Conservation (phyloP, 208 protist species). For the Wallacemonas collosoma region DNA sequence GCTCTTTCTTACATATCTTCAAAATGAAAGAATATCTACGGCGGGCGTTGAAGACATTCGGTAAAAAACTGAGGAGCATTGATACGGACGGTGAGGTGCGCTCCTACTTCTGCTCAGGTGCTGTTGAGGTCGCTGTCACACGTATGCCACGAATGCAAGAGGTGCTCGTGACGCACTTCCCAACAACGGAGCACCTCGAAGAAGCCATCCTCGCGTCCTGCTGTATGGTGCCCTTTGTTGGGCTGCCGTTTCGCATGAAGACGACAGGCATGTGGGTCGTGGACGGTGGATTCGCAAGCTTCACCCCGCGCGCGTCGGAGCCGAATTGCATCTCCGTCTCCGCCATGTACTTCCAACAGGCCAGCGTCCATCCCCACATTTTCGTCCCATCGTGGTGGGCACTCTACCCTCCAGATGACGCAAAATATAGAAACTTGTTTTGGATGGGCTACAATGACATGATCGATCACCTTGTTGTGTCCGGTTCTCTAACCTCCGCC, state of each 20-base stretch:
- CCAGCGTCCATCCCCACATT: slow-evolving; percentile 59
- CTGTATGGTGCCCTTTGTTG: slow-evolving; percentile 71
- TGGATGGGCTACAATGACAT: slow-evolving; percentile 83
- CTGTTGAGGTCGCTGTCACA: slow-evolving; percentile 71
- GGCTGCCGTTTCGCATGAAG: slow-evolving; percentile 66
- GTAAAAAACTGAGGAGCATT: slow-evolving; percentile 34
- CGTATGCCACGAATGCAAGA: slow-evolving; percentile 51
- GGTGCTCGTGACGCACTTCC: slow-evolving; percentile 47
- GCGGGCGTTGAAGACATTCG: slow-evolving; percentile 44
- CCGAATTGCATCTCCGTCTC: slow-evolving; percentile 67
- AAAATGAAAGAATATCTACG: slow-evolving; percentile 48
- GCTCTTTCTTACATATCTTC: slow-evolving; percentile 47
- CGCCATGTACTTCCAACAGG: slow-evolving; percentile 78
- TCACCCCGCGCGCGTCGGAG: slow-evolving; percentile 68
- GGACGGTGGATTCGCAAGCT: slow-evolving; percentile 68
- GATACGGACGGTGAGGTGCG: slow-evolving; percentile 37
- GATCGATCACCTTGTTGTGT: slow-evolving; percentile 64
- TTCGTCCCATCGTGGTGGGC: slow-evolving; percentile 85
- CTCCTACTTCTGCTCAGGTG: slow-evolving; percentile 42
- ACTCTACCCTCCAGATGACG: slow-evolving; percentile 45
- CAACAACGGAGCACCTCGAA: slow-evolving; percentile 43
- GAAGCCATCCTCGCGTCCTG: slow-evolving; percentile 69
- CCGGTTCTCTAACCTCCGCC: slow-evolving; percentile 28
- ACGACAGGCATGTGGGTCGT: slow-evolving; percentile 70
- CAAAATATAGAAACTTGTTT: slow-evolving; percentile 68